phyloP scores from a whole-genome alignment of 768 basidiomycete species.

The Suillus bovinus region DNA sequence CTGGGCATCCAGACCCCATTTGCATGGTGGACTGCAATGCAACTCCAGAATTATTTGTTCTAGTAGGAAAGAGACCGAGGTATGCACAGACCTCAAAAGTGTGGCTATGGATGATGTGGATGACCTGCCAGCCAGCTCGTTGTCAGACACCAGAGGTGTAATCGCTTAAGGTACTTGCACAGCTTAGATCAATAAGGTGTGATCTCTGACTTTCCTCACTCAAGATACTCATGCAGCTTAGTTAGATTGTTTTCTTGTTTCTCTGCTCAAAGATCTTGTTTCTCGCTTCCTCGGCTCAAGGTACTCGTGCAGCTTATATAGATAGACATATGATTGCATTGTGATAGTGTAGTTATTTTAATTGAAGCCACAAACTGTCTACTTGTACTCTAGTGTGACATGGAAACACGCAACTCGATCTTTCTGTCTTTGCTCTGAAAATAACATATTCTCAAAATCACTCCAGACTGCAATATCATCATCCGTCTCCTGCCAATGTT shows the following conservation, averaged over 20 bases:
- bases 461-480: slow-evolving; percentile 37
- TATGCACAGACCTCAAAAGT: not conserved
- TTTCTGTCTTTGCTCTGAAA: slow-evolving; percentile 31
- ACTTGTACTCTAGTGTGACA: slow-evolving; percentile 16
- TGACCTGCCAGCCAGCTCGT: not conserved
- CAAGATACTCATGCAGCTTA: no score
- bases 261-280: no score
- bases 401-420: slow-evolving; percentile 41
- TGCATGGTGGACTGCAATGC: not conserved
- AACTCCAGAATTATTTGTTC: not conserved
- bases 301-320: no score
- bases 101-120: not conserved
- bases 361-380: no score
- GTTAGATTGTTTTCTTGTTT: no score
- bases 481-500: slow-evolving; percentile 34
- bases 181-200: no score
- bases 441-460: slow-evolving; percentile 39
- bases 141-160: not conserved
- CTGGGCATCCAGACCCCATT: not conserved
- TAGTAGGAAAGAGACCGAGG: not conserved
- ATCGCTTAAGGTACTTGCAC: not conserved
- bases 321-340: no score
- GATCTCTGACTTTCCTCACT: no score
- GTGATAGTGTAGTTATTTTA: no score
- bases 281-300: no score